A percentile compares a stretch with the other conserved stretches of the same genome.
Evolutionary conservation across 2,329 filamentous ascomycete species (phyloP).

Genomic region (Cladosporium sp.): DNA sequence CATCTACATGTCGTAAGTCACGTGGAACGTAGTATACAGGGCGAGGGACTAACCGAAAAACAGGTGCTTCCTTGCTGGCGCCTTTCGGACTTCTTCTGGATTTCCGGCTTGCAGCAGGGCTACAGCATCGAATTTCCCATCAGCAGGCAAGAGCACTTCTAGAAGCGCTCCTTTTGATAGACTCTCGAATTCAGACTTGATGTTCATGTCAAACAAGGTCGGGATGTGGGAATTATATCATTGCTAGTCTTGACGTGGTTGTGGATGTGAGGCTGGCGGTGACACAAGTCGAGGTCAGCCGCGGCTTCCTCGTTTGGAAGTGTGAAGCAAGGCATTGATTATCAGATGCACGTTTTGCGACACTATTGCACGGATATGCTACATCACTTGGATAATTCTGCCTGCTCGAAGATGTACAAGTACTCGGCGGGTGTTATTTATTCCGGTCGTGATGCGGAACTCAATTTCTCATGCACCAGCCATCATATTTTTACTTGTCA

Average conservation of each 20-base stretch:
- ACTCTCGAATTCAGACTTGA: constrained; percentile 24
- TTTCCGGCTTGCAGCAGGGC: constrained; percentile 24
- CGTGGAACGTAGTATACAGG: neutral
- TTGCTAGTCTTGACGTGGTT: neutral
- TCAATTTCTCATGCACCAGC: neutral
- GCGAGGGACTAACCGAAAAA: constrained; percentile 31
- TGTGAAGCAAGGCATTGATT: neutral
- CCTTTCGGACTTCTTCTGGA: constrained; percentile 26
- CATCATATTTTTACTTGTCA: neutral
- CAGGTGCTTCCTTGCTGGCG: constrained; percentile 30
- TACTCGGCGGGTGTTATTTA: neutral
- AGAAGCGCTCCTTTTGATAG: constrained; percentile 28
- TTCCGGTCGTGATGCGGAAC: neutral
- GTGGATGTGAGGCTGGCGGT: neutral
- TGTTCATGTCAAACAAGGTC: neutral
- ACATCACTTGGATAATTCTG: neutral
- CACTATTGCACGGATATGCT: neutral
- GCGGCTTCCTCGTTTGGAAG: neutral
- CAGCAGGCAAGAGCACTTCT: constrained; percentile 31
- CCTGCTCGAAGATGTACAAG: neutral
- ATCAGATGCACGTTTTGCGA: neutral
- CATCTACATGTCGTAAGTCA: constrained; percentile 30
- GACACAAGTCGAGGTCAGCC: neutral
- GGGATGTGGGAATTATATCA: neutral
- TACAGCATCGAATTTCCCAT: constrained; percentile 25